A percentile compares a stretch with the other conserved stretches of the same genome.
Evolutionary conservation across 352 stramenopile species (phyloP).

Genomic region (Pythium periplocum): DNA sequence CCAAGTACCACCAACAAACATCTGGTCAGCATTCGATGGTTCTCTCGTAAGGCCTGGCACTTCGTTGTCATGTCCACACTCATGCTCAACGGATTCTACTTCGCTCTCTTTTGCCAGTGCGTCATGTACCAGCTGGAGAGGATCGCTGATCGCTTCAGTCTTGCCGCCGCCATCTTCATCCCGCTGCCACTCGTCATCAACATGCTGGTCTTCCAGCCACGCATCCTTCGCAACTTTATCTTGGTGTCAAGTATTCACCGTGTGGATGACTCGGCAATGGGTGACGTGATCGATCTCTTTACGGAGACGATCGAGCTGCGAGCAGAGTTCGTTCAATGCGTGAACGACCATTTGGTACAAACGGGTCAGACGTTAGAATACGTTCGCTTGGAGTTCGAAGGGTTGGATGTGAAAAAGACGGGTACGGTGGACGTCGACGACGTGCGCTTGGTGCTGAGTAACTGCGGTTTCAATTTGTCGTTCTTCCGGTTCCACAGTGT

Average conservation of each 20-base stretch:
- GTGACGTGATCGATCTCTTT: constrained; percentile 2
- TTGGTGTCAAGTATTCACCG: neutral
- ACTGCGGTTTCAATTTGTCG: constrained; percentile 17
- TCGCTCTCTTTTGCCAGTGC: neutral
- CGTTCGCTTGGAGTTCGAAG: constrained; percentile 6
- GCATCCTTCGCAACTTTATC: neutral
- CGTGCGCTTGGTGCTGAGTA: constrained; percentile 9
- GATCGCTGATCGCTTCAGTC: neutral
- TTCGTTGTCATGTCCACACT: constrained; percentile 1
- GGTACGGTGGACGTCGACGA: constrained; percentile 16
- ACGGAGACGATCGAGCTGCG: constrained; percentile 1
- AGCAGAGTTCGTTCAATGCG: neutral
- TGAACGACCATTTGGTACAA: constrained; percentile 7
- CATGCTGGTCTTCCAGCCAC: neutral
- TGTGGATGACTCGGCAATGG: neutral
- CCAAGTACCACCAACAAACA: neutral
- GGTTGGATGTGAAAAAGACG: neutral
- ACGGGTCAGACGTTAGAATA: neutral
- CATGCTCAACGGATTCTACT: constrained; percentile 2
- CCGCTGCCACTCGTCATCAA: neutral
- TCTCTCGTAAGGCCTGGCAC: neutral
- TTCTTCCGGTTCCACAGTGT: constrained; percentile 24
- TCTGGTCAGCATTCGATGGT: neutral
- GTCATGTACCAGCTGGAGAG: neutral
- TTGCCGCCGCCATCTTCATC: neutral